Evolutionary conservation across 1,284 basidiomycete genomes (phyloP).

Genomic region (Microbotryum silenes-acaulis): DNA sequence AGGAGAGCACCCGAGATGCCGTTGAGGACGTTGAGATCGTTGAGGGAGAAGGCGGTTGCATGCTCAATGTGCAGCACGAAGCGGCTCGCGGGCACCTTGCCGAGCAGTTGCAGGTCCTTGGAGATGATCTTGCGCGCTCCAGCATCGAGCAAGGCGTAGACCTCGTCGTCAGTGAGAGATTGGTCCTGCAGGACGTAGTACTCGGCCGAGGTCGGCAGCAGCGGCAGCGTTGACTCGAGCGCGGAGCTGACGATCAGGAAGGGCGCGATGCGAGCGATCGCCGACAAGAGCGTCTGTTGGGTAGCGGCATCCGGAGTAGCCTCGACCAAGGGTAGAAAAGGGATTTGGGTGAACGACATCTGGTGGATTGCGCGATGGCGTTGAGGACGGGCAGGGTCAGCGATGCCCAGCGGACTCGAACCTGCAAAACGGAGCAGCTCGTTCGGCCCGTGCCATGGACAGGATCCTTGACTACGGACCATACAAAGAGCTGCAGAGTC

Average conservation of each 20-base stretch:
- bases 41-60: conserved; percentile 61
- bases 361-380: no score
- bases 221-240: conserved; percentile 14
- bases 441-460: no score
- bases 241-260: conserved; percentile 50
- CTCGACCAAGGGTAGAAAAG: conserved; percentile 29
- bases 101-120: conserved; percentile 29
- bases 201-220: conserved; percentile 36
- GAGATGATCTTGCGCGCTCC: conserved; percentile 63
- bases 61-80: conserved; percentile 66
- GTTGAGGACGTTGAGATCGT: conserved; percentile 42
- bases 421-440: no score
- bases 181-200: conserved; percentile 57
- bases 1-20: conserved; percentile 68
- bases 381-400: not conserved
- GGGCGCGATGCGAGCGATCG: conserved; percentile 66
- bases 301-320: conserved; percentile 4
- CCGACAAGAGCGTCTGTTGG: conserved; percentile 46
- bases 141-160: conserved; percentile 61
- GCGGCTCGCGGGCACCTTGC: conserved; percentile 56
- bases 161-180: conserved; percentile 47
- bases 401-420: no score
- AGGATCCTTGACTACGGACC: no score
- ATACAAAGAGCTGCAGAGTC: no score
- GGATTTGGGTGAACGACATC: conserved; percentile 31